Evolutionary conservation across 2,329 filamentous ascomycete genomes (phyloP), one percentile per base, ranked within the genome.

Genomic region (Aspergillus sp.): DNA sequence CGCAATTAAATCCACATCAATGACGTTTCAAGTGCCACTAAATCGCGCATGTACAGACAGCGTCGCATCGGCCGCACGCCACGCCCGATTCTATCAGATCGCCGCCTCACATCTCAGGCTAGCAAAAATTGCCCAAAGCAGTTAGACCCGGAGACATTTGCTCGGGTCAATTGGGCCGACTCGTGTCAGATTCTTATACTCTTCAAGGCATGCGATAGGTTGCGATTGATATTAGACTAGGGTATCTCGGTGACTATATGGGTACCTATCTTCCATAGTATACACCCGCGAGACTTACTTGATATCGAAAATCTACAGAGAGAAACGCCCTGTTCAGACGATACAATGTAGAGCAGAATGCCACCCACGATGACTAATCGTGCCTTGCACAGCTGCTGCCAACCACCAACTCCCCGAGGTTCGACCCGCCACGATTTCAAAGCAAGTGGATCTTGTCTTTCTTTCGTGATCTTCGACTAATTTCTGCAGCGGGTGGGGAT

Each of bases 361-460:
- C 25, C 6, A 4, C 6, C 25, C 25, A 4, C 2, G 25, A 28
- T 28, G 25, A 28, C 25, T 28, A 28, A 28, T 28, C 25, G 25
- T 7, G 25, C 6, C 25, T 28, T 28, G 25, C 25, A 28, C 25
- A 7, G 4, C 25, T 7, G 25, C 25, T 28, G 25, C 25, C 25
- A 28, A 28, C 25, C 25, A 28, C 3, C 25, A 15, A 41, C 34
- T 41, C 34, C 1, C 34, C 34, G 34, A 41, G 34, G 34, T 41
- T 41, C 22, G 19, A 47, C 34, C 55, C 34, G 23, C 48, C n/a
- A 2, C 8, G 55, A 57, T 57, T 57, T 57, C 55, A 57, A 57
- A 57, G 55, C 55, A 57, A 52, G 55, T 57, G 55, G 55, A 57
- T 28, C 54, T 57, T 56, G 28, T 22, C 46, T n/a, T 41, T 13